Percentiles rank a stretch among this genome's conserved stretches.
Evolutionary conservation across 306 rosid genomes (phyloP).

Genomic region (Citrullus amarus): DNA sequence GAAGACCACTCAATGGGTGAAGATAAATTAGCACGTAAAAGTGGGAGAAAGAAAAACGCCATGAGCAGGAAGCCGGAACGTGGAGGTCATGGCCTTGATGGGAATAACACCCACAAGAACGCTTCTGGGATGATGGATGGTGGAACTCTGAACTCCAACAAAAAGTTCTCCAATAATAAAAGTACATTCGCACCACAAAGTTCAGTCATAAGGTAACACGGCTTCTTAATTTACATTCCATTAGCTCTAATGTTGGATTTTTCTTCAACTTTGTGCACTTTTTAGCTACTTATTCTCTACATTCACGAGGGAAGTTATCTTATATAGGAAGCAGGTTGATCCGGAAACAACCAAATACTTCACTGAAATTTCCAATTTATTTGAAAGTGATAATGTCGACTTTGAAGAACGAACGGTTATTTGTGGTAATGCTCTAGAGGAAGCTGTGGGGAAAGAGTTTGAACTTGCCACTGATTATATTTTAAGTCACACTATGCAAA

Average conservation of each 20-base stretch:
- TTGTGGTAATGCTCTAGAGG: constrained; percentile 75
- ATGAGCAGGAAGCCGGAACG: constrained; percentile 31
- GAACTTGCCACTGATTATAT: constrained; percentile 84
- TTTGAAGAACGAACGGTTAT: constrained; percentile 60
- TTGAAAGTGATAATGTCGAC: constrained; percentile 47
- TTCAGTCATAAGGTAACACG: constrained; percentile 40
- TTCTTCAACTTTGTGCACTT: background rate
- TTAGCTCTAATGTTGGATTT: background rate
- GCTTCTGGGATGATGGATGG: constrained; percentile 8
- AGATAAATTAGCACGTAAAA: constrained; percentile 15
- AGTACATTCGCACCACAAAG: constrained; percentile 15
- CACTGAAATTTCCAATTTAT: constrained; percentile 59
- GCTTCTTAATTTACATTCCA: background rate
- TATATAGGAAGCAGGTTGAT: constrained; percentile 73
- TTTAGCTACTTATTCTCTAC: background rate
- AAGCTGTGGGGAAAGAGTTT: constrained; percentile 69
- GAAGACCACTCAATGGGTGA: constrained; percentile 32
- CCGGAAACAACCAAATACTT: constrained; percentile 65
- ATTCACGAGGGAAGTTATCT: background rate
- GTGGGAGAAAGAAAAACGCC: constrained; percentile 23
- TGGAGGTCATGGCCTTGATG: constrained; percentile 18
- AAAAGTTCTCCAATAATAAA: constrained; percentile 12
- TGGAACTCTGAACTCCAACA: background rate
- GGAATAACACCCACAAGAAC: constrained; percentile 11
- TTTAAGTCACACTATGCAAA: constrained; percentile 74